Evolutionary conservation across 805 yeast genomes (phyloP), one percentile per base, ranked within the genome.

Genomic region (Candida incommunis): DNA sequence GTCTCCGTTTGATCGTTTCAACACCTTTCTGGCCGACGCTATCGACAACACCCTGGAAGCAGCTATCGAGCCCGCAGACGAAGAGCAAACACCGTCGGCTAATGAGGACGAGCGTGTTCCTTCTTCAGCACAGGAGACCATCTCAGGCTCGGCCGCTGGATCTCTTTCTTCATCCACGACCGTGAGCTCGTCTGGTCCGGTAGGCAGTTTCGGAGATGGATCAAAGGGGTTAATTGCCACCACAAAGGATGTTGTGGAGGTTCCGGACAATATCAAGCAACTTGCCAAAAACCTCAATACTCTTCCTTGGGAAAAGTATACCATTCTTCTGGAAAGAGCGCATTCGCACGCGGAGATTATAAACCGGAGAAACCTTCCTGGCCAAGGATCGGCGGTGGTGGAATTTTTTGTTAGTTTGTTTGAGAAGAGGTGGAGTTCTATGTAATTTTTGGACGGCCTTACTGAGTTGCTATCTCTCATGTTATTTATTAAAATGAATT

Each of bases 261-360:
- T 46, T 68, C 63, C 46, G 46, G 58, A 1, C 63, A 65, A 11
- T 58, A 76, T 48, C 3, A 47, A 46, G 35, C 52, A 52, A 15
- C 78, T 80, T 31, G 58, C 75, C 26, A 57, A 67, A 2, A 72
- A 74, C 50, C 65, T 88, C 56, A 82, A 84, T 59, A 53, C 60
- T 20, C 58, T 90, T 22, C 68, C 71, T 2, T 88, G 96, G 95
- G 66, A 75, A 42, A 85, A 88, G 57, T 71, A 83, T 40, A 82
- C 92, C 0, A 79, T 81, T 1, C 76, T 75, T 51, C 68, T 88
- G 41, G 79, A 77, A 50, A 71, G 80, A 16, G 67, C 81, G 55
- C 86, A 87, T 59, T 78, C 96, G 0, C 97, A 88, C 57, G 95
- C 82, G 48, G 83, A 82, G 3, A 83, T 90, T 44, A 82, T 86